Base-by-base conservation (phyloP, 768 basidiomycete genomes). In the Kwoniella europaea region DNA sequence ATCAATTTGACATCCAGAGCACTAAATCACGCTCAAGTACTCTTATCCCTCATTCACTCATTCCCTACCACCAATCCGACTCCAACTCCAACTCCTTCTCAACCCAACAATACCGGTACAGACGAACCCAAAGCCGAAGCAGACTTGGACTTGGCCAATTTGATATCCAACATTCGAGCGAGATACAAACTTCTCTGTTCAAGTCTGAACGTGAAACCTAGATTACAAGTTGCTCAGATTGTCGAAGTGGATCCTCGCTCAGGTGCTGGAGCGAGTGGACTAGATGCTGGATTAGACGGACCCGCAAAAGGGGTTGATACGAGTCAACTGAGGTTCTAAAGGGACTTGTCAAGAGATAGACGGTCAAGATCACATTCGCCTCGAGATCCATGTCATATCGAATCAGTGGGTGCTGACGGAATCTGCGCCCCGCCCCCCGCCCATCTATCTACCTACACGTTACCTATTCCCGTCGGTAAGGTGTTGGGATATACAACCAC, bases 121-220 rank as follows among this genome's bases (percentile, higher is more conserved):
- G 24, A 41, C 43, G 41, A 57, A 24, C 6, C 50, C 24, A 18
- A 58, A n/a, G 18, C 27, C 20, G 68, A 71, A 7, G 54, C 62
- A 46, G 76, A 82, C 41, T 44, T 64, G 16, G 94, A 97, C 82
- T 88, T 96, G 56, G 84, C 89, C 10, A 89, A 88, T 66, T 88
- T 94, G 29, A 89, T 96, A 73, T 88, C 90, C 29, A 89, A 92
- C 72, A 94, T 98, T 69, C 88, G 93, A 53, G 92, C 94, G 1
- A 88, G 91, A 72, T 97, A 98, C 84, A 91, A 90, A 77, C 88
- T 89, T 0, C 88, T 95, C 50, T 99, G 95, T 76, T 89, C 94
- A 0, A 88, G 89, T 0, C 86, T 98, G 22, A 92, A 92, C 42
- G 88, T 93, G 10, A 81, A 87, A 29, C 88, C 89, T 3, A 60